A percentile compares a stretch with the other conserved stretches of the same genome.
phyloP scores from a whole-genome alignment of 768 basidiomycete genomes.

The Auricularia sp. region DNA sequence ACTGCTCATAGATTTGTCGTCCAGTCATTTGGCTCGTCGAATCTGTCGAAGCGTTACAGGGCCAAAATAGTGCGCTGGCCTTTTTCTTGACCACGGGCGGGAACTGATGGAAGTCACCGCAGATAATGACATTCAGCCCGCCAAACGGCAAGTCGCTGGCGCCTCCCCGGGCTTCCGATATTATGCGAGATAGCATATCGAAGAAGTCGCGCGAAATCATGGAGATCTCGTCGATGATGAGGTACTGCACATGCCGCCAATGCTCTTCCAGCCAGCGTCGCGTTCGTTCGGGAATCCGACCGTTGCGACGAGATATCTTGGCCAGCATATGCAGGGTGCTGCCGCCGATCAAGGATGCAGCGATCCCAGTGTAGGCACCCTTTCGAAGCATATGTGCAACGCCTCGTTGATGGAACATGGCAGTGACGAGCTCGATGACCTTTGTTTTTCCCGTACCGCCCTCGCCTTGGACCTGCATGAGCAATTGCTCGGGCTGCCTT shows the following conservation, averaged over 20 bases:
- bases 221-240: slow-evolving; percentile 20
- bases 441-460: too few relatives aligned
- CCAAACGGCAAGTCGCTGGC: slow-evolving; percentile 9
- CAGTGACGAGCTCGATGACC: too few relatives aligned
- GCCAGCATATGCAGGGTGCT: not conserved
- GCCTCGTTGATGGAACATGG: too few relatives aligned
- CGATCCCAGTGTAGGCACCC: slow-evolving; percentile 30
- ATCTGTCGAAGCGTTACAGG: not conserved
- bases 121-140: slow-evolving; percentile 29
- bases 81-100: slow-evolving; percentile 23
- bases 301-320: not conserved
- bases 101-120: slow-evolving; percentile 37
- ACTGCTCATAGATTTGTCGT: slow-evolving; percentile 17
- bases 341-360: slow-evolving; percentile 29
- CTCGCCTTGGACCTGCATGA: too few relatives aligned
- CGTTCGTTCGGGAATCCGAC: not conserved
- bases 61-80: slow-evolving; percentile 14
- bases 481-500: too few relatives aligned
- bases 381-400: slow-evolving; percentile 19
- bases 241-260: not conserved
- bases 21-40: slow-evolving; percentile 12
- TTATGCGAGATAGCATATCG: not conserved
- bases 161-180: not conserved
- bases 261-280: not conserved
- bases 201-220: not conserved